Evolutionary conservation across 2,329 filamentous ascomycete species (phyloP), one percentile per base, ranked within the genome.

Genomic region (Ophiostoma sp.): DNA sequence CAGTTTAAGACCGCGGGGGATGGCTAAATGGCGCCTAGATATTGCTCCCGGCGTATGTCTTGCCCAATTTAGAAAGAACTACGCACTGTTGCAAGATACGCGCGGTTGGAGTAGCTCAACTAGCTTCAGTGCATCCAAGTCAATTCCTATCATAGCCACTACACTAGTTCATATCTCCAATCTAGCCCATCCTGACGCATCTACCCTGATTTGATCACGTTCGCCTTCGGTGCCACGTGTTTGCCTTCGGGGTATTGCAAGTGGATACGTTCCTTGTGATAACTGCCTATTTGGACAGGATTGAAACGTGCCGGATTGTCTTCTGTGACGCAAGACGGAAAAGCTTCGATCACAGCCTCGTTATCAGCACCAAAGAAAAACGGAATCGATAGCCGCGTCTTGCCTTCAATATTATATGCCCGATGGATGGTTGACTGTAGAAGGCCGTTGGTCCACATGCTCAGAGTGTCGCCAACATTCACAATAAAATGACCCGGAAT

Each of bases 361-460:
- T 59, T 59, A 25, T 59, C 55, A 25, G 55, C 55, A 12, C 55
- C 55, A 31, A 59, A 59, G 25, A 59, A 59, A 6, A 59, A 59
- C 0, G 55, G 55, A 2, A 59, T 59, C 11, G 55, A 59, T 25
- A 59, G 55, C 11, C 55, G 55, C 17, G 55, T 59, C 55, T 59
- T 59, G 25, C 55, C 55, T 22, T 59, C 55, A 25, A 59, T 59
- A 22, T 59, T 59, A 25, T 59, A 59, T 31, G 55, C 55, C 55
- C 55, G 55, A 15, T 59, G 55, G 55, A 59, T 59, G 1, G 55
- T 59, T 11, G 55, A 59, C 55, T 59, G 55, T 25, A 59, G 55
- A 12, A 59, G 55, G 55, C 55, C 55, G 55, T 59, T 59, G 55
- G 55, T 59, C 55, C 55, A 59, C 55, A 59, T 59, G 25, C 25